Conservation (phyloP, 495 filamentous ascomycete species). For the Lasiosphaeris hirsuta region DNA sequence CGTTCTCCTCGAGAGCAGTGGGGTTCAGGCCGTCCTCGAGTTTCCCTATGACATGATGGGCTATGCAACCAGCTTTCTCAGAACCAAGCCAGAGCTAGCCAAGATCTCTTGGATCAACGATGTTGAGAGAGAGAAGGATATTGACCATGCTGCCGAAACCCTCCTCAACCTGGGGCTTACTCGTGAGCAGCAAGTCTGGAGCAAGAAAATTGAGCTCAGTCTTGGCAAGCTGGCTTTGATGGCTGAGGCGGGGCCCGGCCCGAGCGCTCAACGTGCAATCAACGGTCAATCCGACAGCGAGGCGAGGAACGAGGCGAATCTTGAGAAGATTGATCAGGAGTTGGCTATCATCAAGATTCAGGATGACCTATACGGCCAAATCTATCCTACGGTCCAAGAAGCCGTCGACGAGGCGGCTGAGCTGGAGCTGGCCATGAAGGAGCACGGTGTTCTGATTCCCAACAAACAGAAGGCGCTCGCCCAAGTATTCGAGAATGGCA, state of each 20-base stretch:
- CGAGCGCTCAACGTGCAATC: conserved; percentile 29
- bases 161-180: conserved; percentile 62
- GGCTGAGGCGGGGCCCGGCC: conserved; percentile 47
- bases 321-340: conserved; percentile 54
- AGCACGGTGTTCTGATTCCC: conserved; percentile 54
- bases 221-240: conserved; percentile 77
- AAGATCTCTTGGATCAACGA: conserved; percentile 96
- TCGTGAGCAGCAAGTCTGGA: conserved; percentile 76
- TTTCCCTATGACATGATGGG: conserved; percentile 58
- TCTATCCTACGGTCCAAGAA: conserved; percentile 52
- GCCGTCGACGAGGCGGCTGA: conserved; percentile 78
- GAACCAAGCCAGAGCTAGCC: conserved; percentile 61
- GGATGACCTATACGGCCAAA: conserved; percentile 60
- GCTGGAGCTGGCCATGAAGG: conserved; percentile 66
- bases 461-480: conserved; percentile 60
- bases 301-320: conserved; percentile 29
- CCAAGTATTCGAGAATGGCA: conserved; percentile 59
- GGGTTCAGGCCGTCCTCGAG: conserved; percentile 64
- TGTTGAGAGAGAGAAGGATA: conserved; percentile 67
- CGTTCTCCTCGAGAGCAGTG: conserved; percentile 62
- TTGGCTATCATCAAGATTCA: conserved; percentile 68
- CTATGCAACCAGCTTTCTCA: conserved; percentile 71
- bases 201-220: conserved; percentile 85
- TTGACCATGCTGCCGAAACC: conserved; percentile 61
- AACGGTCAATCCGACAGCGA: conserved; percentile 26